A percentile compares a stretch with the other conserved stretches of the same genome.
Conservation (phyloP, 495 filamentous ascomycete species). For the Penicillium cataractarum region DNA sequence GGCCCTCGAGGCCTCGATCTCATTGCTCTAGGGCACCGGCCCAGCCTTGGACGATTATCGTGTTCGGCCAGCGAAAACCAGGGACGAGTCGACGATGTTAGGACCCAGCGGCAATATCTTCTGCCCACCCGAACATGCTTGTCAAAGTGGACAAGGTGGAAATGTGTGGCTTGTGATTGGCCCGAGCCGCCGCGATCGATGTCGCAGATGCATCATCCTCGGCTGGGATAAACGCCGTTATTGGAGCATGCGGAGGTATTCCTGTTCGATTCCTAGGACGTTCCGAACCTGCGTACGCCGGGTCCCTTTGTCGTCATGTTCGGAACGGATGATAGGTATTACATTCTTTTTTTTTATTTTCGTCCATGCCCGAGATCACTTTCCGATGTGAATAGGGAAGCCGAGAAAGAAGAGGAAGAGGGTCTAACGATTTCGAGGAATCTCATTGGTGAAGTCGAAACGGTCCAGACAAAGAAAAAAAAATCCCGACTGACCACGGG, state of each 20-base stretch:
- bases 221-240: constrained; percentile 39
- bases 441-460: neutral
- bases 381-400: constrained; percentile 20
- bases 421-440: neutral
- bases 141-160: constrained; percentile 19
- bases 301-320: constrained; percentile 31
- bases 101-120: constrained; percentile 44
- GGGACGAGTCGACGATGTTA: neutral
- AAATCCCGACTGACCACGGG: neutral
- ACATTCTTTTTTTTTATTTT: neutral
- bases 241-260: constrained; percentile 27
- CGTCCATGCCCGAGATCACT: neutral
- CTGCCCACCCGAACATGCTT: constrained; percentile 34
- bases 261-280: constrained; percentile 6
- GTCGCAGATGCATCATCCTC: constrained; percentile 35
- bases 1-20: constrained; percentile 11
- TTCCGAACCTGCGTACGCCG: constrained; percentile 29
- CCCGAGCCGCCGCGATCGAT: constrained; percentile 28
- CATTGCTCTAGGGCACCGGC: constrained; percentile 15
- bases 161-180: constrained; percentile 38
- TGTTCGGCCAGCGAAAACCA: constrained; percentile 17
- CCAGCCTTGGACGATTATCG: constrained; percentile 9
- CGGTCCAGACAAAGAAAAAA: neutral
- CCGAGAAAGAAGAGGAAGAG: constrained; percentile 11
- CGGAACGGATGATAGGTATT: constrained; percentile 5